Conservation (phyloP, 108 stramenopile genomes). For the Skeletonema potamos region DNA sequence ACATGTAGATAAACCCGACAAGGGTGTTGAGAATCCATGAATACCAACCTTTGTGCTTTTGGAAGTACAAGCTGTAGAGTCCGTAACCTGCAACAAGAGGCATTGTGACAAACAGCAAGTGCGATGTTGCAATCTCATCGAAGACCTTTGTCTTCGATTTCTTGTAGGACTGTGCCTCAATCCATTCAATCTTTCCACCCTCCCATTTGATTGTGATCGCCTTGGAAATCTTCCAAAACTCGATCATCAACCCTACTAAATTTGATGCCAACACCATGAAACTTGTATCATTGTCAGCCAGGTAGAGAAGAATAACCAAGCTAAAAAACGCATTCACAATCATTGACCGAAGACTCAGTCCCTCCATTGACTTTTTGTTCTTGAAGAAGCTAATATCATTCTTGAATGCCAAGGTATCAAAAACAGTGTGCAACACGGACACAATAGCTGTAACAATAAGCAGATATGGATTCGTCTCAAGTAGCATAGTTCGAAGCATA, state of each 20-base stretch:
- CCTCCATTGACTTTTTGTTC: slow-evolving; percentile 75
- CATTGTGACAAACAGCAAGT: slow-evolving; percentile 63
- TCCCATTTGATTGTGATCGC: slow-evolving; percentile 50
- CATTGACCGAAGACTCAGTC: slow-evolving; percentile 68
- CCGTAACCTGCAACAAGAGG: slow-evolving; percentile 78
- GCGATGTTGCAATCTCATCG: slow-evolving; percentile 66
- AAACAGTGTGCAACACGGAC: slow-evolving; percentile 70
- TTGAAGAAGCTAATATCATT: slow-evolving; percentile 88
- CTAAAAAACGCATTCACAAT: slow-evolving; percentile 75
- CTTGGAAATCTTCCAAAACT: slow-evolving; percentile 75
- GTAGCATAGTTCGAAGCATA: slow-evolving; percentile 53
- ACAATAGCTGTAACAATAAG: slow-evolving; percentile 64
- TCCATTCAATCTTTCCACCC: slow-evolving; percentile 61
- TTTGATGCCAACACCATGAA: slow-evolving; percentile 71
- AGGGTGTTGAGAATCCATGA: slow-evolving; percentile 68
- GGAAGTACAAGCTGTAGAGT: slow-evolving; percentile 63
- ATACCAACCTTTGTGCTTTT: slow-evolving; percentile 85
- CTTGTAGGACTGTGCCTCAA: slow-evolving; percentile 51
- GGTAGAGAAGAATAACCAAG: slow-evolving; percentile 75
- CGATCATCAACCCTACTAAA: slow-evolving; percentile 73
- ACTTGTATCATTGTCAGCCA: slow-evolving; percentile 78
- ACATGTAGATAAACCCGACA: slow-evolving; percentile 86
- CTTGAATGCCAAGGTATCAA: slow-evolving; percentile 85
- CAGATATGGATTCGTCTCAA: slow-evolving; percentile 68
- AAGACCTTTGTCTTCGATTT: slow-evolving; percentile 68